Percentiles rank a stretch among this genome's conserved stretches.
phyloP scores from a whole-genome alignment of 176 grass and related monocot genomes.

The Lolium multiflorum region DNA sequence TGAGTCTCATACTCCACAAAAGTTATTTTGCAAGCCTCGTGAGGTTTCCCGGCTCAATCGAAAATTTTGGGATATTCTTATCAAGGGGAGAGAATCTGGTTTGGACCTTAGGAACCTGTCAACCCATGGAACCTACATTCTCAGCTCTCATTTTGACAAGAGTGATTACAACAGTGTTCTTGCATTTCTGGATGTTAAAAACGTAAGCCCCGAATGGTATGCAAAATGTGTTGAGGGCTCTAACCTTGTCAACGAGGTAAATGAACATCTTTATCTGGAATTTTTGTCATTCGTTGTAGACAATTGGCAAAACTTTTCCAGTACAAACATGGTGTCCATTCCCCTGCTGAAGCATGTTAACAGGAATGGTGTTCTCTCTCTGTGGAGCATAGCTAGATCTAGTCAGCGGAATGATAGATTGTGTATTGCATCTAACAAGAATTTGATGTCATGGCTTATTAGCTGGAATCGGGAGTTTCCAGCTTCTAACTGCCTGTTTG shows the following conservation, averaged over 20 bases:
- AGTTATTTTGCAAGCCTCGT: conserved; percentile 69
- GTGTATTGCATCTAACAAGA: conserved; percentile 51
- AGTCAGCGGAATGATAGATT: conserved; percentile 13
- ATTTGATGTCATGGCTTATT: conserved; percentile 60
- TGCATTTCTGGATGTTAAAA: conserved; percentile 55
- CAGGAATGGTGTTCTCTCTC: conserved; percentile 18
- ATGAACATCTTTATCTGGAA: conserved; percentile 58
- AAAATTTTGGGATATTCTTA: conserved; percentile 64
- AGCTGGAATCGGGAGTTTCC: conserved; percentile 64
- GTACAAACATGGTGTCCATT: conserved; percentile 43
- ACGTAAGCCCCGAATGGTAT: conserved; percentile 59
- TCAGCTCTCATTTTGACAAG: conserved; percentile 67
- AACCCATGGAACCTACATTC: conserved; percentile 64
- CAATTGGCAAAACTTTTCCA: conserved; percentile 38
- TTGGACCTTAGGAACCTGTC: conserved; percentile 54
- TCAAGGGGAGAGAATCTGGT: conserved; percentile 33
- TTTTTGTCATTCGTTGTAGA: conserved; percentile 55
- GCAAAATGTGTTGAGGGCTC: conserved; percentile 64
- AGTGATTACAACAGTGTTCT: conserved; percentile 48
- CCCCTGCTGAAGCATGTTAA: conserved; percentile 63
- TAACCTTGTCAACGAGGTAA: conserved; percentile 46
- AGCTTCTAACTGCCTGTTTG: conserved; percentile 43
- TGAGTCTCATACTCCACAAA: conserved; percentile 55
- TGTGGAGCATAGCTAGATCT: conserved; percentile 52
- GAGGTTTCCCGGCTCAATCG: conserved; percentile 48